Evolutionary conservation across 306 rosid genomes (phyloP).

Genomic region (Acacia confusa): DNA sequence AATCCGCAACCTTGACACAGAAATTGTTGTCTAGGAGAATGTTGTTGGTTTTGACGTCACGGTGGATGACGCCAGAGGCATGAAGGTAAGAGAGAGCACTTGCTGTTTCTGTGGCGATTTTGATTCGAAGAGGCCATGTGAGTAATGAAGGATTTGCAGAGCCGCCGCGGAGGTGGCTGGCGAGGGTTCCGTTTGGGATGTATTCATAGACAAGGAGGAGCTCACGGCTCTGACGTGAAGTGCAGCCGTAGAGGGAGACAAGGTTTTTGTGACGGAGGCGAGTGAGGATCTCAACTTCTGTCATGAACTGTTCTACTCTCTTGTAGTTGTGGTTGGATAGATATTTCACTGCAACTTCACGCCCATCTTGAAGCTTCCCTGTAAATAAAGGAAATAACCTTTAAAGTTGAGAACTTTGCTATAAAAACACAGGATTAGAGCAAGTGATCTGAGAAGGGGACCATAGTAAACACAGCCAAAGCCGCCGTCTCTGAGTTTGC

Average conservation of each 20-base stretch:
- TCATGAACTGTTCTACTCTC: slow-evolving; percentile 57
- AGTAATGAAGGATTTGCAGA: slow-evolving; percentile 23
- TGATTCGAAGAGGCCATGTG: slow-evolving; percentile 50
- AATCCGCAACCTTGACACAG: slow-evolving; percentile 70
- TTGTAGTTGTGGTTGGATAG: slow-evolving; percentile 49
- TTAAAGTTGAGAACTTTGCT: not conserved
- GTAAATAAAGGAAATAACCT: not conserved
- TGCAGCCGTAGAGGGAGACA: slow-evolving; percentile 67
- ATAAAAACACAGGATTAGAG: not conserved
- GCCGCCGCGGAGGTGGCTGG: slow-evolving; percentile 52
- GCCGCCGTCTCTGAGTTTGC: slow-evolving; percentile 69
- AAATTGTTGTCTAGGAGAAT: slow-evolving; percentile 59
- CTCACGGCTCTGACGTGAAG: slow-evolving; percentile 52
- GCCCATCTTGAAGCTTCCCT: slow-evolving; percentile 68
- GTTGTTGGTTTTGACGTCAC: slow-evolving; percentile 73
- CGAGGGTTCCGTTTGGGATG: slow-evolving; percentile 59
- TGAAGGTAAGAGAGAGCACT: slow-evolving; percentile 64
- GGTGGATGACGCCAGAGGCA: slow-evolving; percentile 62
- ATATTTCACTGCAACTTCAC: slow-evolving; percentile 71
- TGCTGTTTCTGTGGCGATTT: slow-evolving; percentile 69
- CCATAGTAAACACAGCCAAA: slow-evolving; percentile 67
- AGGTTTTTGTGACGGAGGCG: slow-evolving; percentile 56
- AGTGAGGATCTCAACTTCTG: slow-evolving; percentile 61
- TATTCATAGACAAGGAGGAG: slow-evolving; percentile 68
- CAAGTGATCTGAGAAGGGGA: slow-evolving; percentile 1